Conservation (phyloP, 108 stramenopile species). For the Hondaea fermentalgiana region DNA sequence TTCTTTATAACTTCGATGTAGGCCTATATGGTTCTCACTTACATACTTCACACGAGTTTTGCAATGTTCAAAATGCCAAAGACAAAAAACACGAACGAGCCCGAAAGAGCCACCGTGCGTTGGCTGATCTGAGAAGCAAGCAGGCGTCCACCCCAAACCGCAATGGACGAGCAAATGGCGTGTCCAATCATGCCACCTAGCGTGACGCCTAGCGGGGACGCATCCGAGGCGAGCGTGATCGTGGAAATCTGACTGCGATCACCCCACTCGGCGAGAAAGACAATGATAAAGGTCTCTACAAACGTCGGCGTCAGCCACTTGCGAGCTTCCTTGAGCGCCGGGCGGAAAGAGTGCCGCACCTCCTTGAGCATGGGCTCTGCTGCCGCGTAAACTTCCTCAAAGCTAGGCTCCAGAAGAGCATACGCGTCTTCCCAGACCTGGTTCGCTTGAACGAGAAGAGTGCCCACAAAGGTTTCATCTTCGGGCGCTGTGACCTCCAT, state of each 20-base stretch:
- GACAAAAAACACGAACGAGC: not conserved
- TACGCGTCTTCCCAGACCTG: not conserved
- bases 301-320: not conserved
- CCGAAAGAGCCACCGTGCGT: slow-evolving; percentile 58
- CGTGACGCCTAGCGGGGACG: slow-evolving; percentile 88
- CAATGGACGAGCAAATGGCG: slow-evolving; percentile 86
- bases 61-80: not conserved
- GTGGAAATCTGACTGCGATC: slow-evolving; percentile 99
- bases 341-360: not conserved
- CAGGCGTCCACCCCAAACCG: slow-evolving; percentile 90
- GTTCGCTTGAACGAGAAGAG: not conserved
- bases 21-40: no score
- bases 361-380: not conserved
- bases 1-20: no score
- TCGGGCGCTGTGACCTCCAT: not conserved
- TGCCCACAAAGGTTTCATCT: not conserved
- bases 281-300: slow-evolving; percentile 68
- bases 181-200: slow-evolving; percentile 90
- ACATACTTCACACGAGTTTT: not conserved
- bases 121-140: slow-evolving; percentile 87
- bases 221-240: slow-evolving; percentile 88
- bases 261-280: slow-evolving; percentile 99
- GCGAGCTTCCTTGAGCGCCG: not conserved
- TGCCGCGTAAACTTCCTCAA: not conserved
- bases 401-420: not conserved